Evolutionary conservation across 2,329 filamentous ascomycete species (phyloP).

Genomic region (Hansfordia pulvinata): DNA sequence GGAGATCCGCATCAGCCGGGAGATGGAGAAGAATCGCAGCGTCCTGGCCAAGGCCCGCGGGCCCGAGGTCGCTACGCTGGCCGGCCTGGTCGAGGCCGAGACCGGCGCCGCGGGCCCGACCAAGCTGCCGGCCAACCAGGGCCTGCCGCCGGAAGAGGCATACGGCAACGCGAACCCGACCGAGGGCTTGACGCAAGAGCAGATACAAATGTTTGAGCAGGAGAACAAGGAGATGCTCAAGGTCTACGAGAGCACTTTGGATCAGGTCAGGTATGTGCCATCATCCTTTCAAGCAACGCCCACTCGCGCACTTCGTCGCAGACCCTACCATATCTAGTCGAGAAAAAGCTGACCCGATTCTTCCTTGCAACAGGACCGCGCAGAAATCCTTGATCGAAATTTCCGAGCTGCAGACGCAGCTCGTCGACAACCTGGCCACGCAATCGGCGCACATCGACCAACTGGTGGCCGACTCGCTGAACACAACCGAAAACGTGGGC

Average conservation of each 20-base stretch:
- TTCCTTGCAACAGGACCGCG: slow-evolving; percentile 45
- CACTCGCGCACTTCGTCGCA: too few relatives aligned
- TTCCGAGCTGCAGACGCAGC: slow-evolving; percentile 76
- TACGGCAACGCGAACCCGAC: slow-evolving; percentile 10
- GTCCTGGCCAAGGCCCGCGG: slow-evolving; percentile 57
- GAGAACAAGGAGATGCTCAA: slow-evolving; percentile 88
- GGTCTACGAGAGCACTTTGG: slow-evolving; percentile 86
- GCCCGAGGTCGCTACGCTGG: slow-evolving; percentile 10
- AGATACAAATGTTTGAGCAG: slow-evolving; percentile 84
- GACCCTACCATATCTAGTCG: neutral
- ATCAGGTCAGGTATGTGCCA: slow-evolving; percentile 78
- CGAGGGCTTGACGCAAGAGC: slow-evolving; percentile 61
- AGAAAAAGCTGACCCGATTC: neutral
- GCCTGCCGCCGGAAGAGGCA: slow-evolving; percentile 11
- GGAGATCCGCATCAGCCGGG: slow-evolving; percentile 71
- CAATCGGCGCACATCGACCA: slow-evolving; percentile 86
- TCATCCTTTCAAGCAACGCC: too few relatives aligned
- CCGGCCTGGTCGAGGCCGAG: slow-evolving; percentile 6
- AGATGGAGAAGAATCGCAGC: slow-evolving; percentile 82
- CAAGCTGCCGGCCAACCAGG: slow-evolving; percentile 8
- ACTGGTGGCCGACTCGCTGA: slow-evolving; percentile 69
- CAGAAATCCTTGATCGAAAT: slow-evolving; percentile 90
- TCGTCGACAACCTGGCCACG: slow-evolving; percentile 71
- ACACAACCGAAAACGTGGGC: slow-evolving; percentile 75
- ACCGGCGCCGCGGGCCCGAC: slow-evolving; percentile 6